A percentile compares a stretch with the other conserved stretches of the same genome.
Conservation (phyloP, 2,329 filamentous ascomycete genomes). For the Scortechinia acanthostroma region DNA sequence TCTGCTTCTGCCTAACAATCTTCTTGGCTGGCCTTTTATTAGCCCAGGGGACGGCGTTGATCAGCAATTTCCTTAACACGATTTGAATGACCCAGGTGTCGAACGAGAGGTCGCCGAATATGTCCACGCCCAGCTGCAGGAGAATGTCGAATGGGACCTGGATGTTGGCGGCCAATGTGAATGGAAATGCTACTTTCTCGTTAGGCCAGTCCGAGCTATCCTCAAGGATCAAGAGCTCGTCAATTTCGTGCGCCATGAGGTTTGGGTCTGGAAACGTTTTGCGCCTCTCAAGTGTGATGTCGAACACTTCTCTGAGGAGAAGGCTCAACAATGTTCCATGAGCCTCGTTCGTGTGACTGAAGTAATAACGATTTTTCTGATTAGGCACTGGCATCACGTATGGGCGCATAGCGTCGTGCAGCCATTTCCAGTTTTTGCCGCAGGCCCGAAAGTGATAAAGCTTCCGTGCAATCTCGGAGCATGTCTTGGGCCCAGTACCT, state of each 20-base stretch:
- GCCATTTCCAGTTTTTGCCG: neutral
- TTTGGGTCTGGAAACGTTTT: conserved; percentile 10
- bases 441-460: neutral
- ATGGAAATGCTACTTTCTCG: conserved; percentile 17
- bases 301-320: conserved; percentile 20
- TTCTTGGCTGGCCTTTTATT: neutral
- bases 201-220: conserved; percentile 7
- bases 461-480: neutral
- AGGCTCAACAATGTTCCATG: conserved; percentile 21
- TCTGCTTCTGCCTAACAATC: neutral
- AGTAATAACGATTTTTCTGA: conserved; percentile 4
- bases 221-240: conserved; percentile 18
- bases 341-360: conserved; percentile 15
- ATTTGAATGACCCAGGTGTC: conserved; percentile 25
- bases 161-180: conserved; percentile 21
- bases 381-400: neutral
- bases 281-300: conserved; percentile 20
- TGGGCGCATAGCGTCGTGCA: neutral
- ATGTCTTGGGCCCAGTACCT: neutral
- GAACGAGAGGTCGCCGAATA: conserved; percentile 22
- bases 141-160: conserved; percentile 24
- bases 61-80: conserved; percentile 18
- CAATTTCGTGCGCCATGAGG: conserved; percentile 20
- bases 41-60: conserved; percentile 19
- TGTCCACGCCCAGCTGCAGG: conserved; percentile 19